Conservation (phyloP, 441 rosid species). For the Oxalis stricta region DNA sequence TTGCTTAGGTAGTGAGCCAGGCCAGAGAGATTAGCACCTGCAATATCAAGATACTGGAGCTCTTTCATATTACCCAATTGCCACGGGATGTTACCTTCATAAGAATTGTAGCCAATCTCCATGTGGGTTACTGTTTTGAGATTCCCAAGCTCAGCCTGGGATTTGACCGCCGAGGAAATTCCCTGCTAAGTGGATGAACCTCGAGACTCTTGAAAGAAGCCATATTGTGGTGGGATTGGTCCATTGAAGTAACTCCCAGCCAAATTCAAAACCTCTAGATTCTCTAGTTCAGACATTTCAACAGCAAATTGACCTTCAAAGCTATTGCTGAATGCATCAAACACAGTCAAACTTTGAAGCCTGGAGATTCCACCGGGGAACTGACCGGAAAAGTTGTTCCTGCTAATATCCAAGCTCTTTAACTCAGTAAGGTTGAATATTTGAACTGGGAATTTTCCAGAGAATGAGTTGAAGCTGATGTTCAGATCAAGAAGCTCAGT, state of each 20-base stretch:
- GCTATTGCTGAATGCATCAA: conserved; percentile 88
- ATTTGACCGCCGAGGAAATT: conserved; percentile 47
- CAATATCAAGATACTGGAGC: conserved; percentile 76
- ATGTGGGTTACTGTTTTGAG: conserved; percentile 58
- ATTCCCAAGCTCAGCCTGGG: conserved; percentile 59
- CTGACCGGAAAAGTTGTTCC: conserved; percentile 68
- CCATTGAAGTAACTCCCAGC: conserved; percentile 92
- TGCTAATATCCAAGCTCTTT: conserved; percentile 59
- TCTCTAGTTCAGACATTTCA: conserved; percentile 35
- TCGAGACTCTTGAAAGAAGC: conserved; percentile 57
- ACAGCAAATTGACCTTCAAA: conserved; percentile 66
- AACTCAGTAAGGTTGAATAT: conserved; percentile 43
- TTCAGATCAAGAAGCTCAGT: conserved; percentile 57
- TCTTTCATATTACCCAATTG: conserved; percentile 60
- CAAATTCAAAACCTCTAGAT: conserved; percentile 59
- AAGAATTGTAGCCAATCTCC: conserved; percentile 91
- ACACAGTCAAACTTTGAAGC: conserved; percentile 30
- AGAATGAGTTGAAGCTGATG: conserved; percentile 65
- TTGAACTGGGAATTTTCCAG: conserved; percentile 46
- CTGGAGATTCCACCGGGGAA: conserved; percentile 44
- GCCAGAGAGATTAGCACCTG: conserved; percentile 71
- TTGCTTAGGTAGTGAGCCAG: conserved; percentile 51
- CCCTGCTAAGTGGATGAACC: conserved; percentile 78
- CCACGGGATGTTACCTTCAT: conserved; percentile 64
- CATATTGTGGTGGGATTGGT: conserved; percentile 60